Conservation (phyloP, 2,329 filamentous ascomycete genomes). For the Orbilia quercus region DNA sequence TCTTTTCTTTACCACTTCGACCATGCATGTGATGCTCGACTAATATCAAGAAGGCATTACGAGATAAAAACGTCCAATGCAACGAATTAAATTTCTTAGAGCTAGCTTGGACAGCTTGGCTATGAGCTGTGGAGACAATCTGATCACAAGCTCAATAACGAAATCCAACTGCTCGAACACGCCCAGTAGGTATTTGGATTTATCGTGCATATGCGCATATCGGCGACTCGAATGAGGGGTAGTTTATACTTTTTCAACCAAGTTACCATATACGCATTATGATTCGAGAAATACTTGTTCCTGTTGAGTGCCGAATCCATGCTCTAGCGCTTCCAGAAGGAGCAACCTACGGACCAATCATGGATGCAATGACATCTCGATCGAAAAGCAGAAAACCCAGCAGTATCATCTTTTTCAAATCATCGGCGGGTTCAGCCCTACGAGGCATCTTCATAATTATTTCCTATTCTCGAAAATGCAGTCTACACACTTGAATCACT, state of each 20-base stretch:
- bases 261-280: not conserved
- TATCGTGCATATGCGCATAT: conserved; percentile 28
- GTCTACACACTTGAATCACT: not conserved
- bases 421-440: conserved; percentile 6
- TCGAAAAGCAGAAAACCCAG: not conserved
- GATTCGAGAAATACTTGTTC: no score
- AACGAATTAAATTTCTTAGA: conserved; percentile 3
- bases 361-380: no score
- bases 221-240: conserved; percentile 21
- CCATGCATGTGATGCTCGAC: conserved; percentile 30
- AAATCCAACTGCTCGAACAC: conserved; percentile 26
- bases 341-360: no score
- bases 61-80: conserved; percentile 39
- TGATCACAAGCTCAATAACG: conserved; percentile 35
- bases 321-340: no score
- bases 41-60: conserved; percentile 21
- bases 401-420: no score
- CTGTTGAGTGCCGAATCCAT: no score
- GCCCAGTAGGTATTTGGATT: conserved; percentile 30
- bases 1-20: conserved; percentile 8
- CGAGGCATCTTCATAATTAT: not conserved
- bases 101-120: conserved; percentile 25
- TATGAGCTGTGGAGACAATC: conserved; percentile 16
- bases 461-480: not conserved
- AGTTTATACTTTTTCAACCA: not conserved